A percentile compares a stretch with the other conserved stretches of the same genome.
phyloP scores from a whole-genome alignment of 2,329 filamentous ascomycete species.

The Monascus ruber region DNA sequence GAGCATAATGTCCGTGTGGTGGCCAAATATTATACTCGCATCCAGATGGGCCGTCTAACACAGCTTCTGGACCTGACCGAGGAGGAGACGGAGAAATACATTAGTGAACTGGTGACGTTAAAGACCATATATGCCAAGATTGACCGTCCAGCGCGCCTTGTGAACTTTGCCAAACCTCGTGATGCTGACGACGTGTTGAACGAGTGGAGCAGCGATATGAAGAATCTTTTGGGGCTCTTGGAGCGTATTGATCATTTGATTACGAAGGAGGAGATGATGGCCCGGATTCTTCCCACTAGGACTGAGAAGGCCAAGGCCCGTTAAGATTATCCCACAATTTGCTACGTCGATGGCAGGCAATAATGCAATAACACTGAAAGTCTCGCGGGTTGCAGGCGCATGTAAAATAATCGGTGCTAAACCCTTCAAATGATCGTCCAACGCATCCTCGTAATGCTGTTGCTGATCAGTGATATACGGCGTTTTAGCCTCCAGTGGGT shows the following conservation, averaged over 20 bases:
- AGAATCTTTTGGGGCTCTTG: constrained; percentile 71
- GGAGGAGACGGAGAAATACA: constrained; percentile 98
- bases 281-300: constrained; percentile 64
- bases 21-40: constrained; percentile 97
- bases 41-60: constrained; percentile 82
- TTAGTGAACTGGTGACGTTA: constrained; percentile 88
- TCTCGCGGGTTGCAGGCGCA: constrained; percentile 6
- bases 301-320: constrained; percentile 28
- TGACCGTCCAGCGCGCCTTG: constrained; percentile 79
- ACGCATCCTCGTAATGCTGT: neutral
- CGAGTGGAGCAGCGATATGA: constrained; percentile 98
- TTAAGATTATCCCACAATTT: constrained; percentile 9
- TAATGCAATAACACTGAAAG: constrained; percentile 6
- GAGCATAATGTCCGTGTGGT: constrained; percentile 98
- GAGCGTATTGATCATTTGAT: constrained; percentile 96
- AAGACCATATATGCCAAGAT: constrained; percentile 99
- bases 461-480: neutral
- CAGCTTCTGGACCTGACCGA: constrained; percentile 83
- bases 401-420: constrained; percentile 23
- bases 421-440: too few relatives aligned
- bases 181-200: constrained; percentile 95
- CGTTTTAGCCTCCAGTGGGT: neutral
- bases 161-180: constrained; percentile 88
- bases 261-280: constrained; percentile 99
- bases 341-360: constrained; percentile 3